Base-by-base conservation (phyloP, 495 filamentous ascomycete species). In the Aspergillus mulundensis region DNA sequence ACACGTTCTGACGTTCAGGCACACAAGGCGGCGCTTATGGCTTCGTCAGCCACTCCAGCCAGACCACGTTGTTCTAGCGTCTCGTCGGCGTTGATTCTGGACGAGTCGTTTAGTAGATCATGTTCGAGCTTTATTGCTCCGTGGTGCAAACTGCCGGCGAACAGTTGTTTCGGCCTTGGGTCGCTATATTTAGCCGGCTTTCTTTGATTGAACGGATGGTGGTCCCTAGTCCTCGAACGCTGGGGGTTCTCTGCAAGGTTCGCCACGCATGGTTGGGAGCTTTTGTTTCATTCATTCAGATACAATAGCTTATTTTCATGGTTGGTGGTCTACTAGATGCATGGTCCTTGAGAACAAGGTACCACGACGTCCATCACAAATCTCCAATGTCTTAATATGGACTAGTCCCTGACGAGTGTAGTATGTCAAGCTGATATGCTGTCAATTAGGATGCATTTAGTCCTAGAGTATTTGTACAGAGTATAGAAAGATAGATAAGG, bases 391-490 rank as follows among this genome's bases (percentile, higher is more conserved):
- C n/a, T n/a, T n/a, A n/a, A n/a, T n/a, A n/a, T n/a, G n/a, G n/a
- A n/a, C n/a, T n/a, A n/a, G n/a, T n/a, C n/a, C n/a, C n/a, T n/a
- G n/a, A n/a, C n/a, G n/a, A n/a, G n/a, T n/a, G n/a, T n/a, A n/a
- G n/a, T n/a, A n/a, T n/a, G n/a, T n/a, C n/a, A n/a, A 36, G 11
- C 32, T 10, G 12, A 36, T 10, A 15, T 2, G 5, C 10, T 5
- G 24, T 32, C 25, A 24, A 50, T 40, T 50, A 50, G 48, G 48
- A 50, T 50, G 25, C 14, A 39, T 39, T 46, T 20, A 38, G 30
- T 50, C 48, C 48, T 40, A 25, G 18, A 20, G 16, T 50, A 50
- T 50, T 50, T 50, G 48, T 50, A 50, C 48, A 50, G 7, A 38
- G 34, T 39, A 24, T 50, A 39, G 20, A 50, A 40, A 28, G 25